Conservation (phyloP, 192 early-diverging fungal species). For the Bifiguratus adelaidae region DNA sequence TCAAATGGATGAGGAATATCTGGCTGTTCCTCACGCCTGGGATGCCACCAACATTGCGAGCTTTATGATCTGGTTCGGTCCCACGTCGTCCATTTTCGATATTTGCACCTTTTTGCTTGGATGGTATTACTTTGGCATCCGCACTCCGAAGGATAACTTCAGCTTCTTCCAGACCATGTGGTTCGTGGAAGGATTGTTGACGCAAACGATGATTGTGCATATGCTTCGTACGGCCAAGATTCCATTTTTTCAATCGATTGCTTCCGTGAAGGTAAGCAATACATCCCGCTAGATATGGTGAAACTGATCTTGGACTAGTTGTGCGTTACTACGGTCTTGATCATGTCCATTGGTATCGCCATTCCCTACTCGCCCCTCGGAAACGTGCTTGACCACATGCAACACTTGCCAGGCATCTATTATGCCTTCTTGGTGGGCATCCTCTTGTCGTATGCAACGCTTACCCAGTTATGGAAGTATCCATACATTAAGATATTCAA, state of each 20-base stretch:
- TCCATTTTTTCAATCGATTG: slow-evolving; percentile 28
- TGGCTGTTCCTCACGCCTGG: slow-evolving; percentile 29
- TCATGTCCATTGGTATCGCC: slow-evolving; percentile 9
- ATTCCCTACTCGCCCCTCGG: slow-evolving; percentile 21
- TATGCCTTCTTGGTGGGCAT: slow-evolving; percentile 17
- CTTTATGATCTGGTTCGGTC: slow-evolving; percentile 39
- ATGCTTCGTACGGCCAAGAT: slow-evolving; percentile 34
- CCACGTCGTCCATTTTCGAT: slow-evolving; percentile 33
- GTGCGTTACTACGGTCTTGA: slow-evolving; percentile 7
- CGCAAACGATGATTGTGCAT: slow-evolving; percentile 33
- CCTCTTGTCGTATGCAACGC: slow-evolving; percentile 11
- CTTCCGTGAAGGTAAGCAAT: slow-evolving; percentile 15
- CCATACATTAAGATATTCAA: slow-evolving; percentile 25
- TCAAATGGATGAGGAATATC: slow-evolving; percentile 30
- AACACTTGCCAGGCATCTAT: slow-evolving; percentile 13
- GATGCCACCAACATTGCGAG: slow-evolving; percentile 21
- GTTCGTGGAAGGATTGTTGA: slow-evolving; percentile 31
- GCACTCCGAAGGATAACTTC: slow-evolving; percentile 3
- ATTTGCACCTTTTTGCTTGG: slow-evolving; percentile 26
- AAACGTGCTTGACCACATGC: slow-evolving; percentile 13
- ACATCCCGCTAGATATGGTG: no score
- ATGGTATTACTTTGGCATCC: slow-evolving; percentile 24
- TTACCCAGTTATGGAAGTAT: slow-evolving; percentile 24
- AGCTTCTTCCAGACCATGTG: slow-evolving; percentile 20
- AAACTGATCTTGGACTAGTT: no score